Percentiles rank a stretch among this genome's conserved stretches.
These are phyloP conservation scores for Fusarium guadeloupense DNA, from an alignment of 2,329 filamentous ascomycete genomes.

Conservation along the genomic window DNA sequence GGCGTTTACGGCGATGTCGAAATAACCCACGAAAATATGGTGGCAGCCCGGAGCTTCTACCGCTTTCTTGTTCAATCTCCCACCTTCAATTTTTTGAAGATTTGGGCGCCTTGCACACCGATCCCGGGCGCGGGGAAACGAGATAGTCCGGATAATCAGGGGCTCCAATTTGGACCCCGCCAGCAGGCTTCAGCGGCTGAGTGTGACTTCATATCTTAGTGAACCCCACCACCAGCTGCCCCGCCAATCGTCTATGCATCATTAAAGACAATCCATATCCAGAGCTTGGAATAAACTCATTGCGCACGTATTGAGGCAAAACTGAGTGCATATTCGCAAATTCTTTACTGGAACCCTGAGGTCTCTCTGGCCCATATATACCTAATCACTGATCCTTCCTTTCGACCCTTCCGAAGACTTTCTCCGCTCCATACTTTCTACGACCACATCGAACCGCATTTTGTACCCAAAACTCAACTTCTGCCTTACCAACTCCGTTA, in stretches of 20 bases:
- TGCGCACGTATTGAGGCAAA: not conserved
- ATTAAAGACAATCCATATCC: slow-evolving; percentile 14
- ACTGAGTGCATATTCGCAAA: not conserved
- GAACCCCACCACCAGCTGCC: slow-evolving; percentile 39
- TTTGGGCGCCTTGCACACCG: slow-evolving; percentile 45
- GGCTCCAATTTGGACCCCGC: slow-evolving; percentile 16
- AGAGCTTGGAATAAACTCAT: not conserved
- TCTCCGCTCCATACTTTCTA: not conserved
- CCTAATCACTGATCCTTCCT: not conserved
- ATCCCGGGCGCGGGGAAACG: slow-evolving; percentile 46
- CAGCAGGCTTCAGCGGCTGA: slow-evolving; percentile 15
- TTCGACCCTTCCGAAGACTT: not conserved
- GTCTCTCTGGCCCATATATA: not conserved
- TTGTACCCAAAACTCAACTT: not conserved
- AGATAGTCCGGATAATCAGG: slow-evolving; percentile 44
- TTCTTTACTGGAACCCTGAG: not conserved
- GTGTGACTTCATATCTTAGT: slow-evolving; percentile 40
- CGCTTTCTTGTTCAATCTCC: slow-evolving; percentile 39
- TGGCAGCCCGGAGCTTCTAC: slow-evolving; percentile 46
- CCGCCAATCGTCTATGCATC: slow-evolving; percentile 34
- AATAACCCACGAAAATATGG: slow-evolving; percentile 39
- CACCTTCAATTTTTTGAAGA: slow-evolving; percentile 49
- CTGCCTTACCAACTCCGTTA: not conserved
- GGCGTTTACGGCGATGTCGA: slow-evolving; percentile 38
- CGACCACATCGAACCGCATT: not conserved